Base-by-base conservation (phyloP, 1,284 basidiomycete species). In the Ceratobasidium sp. region DNA sequence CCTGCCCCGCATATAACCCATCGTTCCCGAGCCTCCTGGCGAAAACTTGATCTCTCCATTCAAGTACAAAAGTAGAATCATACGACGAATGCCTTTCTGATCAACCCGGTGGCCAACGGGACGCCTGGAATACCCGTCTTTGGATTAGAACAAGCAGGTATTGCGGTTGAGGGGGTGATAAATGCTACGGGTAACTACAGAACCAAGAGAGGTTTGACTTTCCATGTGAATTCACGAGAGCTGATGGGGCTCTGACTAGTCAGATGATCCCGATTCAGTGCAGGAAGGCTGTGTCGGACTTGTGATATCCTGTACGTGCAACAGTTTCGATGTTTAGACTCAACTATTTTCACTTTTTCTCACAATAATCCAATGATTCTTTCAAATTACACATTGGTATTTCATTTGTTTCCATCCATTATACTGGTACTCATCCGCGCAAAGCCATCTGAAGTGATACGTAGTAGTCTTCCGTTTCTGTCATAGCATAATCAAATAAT, bases 11-110 rank as follows among this genome's bases (percentile, higher is more conserved):
- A 73, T 39, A 55, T 39, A 21, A 58, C 72, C 30, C 53, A 43
- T 14, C 62, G 72, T 30, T 26, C 52, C 62, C 36, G 36, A 73
- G 59, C 72, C 72, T 3, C 72, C 72, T 39, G 72, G 48, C 3
- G 30, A 21, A n/a, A 73, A 45, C 34, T 32, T 59, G 36, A 45
- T 69, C 16, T 73, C 60, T 32, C 71, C 71, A 6, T 61, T 69
- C 43, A 36, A 45, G 6, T 45, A 45, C 18, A 18, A 9, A 18
- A 18, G 18, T 39, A 39, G 36, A 39, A 39, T 6, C 14, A 6
- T 39, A 39, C 14, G 36, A 39, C 48, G 48, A 50, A 26, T 50
- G 48, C 8, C 23, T 18, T 6, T 8, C 48, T 8, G 48, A 18
- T n/a, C 23, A 50, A n/a, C 48, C 48, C 48, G n/a, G n/a, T n/a